Evolutionary conservation across 140 eudicot genomes (phyloP).

Genomic region (Bidens hawaiensis): DNA sequence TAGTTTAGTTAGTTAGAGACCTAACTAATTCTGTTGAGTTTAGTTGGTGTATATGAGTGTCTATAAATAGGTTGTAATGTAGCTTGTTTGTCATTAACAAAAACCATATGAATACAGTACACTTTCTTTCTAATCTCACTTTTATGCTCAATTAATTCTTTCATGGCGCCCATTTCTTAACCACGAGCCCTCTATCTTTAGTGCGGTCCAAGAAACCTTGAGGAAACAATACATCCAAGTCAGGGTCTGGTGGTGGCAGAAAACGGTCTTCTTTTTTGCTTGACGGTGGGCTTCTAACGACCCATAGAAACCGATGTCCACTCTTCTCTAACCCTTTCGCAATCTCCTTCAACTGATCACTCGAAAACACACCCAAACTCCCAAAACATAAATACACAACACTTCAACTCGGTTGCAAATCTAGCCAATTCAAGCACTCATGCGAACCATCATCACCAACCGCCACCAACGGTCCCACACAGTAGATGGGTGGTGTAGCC

Average conservation of each 20-base stretch:
- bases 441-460: neutral
- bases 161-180: conserved; percentile 52
- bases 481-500: conserved; percentile 44
- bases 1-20: too few species aligned
- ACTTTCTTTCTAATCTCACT: too few species aligned
- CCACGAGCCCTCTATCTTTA: conserved; percentile 35
- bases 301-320: conserved; percentile 56
- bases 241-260: conserved; percentile 37
- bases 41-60: too few species aligned
- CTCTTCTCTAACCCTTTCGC: conserved; percentile 59
- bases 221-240: conserved; percentile 41
- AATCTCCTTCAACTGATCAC: conserved; percentile 47
- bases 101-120: too few species aligned
- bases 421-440: conserved; percentile 56
- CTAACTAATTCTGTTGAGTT: too few species aligned
- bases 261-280: conserved; percentile 18
- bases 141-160: too few species aligned
- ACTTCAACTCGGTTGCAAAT: conserved; percentile 42
- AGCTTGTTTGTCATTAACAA: too few species aligned
- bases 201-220: conserved; percentile 56
- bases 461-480: conserved; percentile 52
- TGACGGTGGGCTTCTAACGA: conserved; percentile 36
- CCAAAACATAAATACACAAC: conserved; percentile 63
- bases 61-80: too few species aligned
- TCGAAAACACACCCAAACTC: conserved; percentile 44